Percentiles rank a stretch among this genome's conserved stretches.
Evolutionary conservation across 306 rosid genomes (phyloP).

Genomic region (Rosa lucieae): DNA sequence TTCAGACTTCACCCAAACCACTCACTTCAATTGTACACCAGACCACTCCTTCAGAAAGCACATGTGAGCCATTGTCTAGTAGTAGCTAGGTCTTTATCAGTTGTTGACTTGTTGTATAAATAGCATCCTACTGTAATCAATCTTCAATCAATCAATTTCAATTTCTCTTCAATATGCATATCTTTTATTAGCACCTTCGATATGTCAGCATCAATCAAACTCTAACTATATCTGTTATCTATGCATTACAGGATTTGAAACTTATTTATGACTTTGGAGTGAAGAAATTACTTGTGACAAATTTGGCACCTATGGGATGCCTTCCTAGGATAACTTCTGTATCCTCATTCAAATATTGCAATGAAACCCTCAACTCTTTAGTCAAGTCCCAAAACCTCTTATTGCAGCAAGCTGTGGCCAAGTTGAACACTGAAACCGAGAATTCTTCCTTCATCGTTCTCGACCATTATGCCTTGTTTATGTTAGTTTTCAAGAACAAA

Average conservation of each 20-base stretch:
- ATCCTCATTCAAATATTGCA: slow-evolving; percentile 28
- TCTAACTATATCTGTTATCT: background rate
- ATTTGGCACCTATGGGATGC: slow-evolving; percentile 39
- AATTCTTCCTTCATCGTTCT: slow-evolving; percentile 18
- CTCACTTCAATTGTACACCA: no score
- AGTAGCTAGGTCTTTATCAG: no score
- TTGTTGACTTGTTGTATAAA: no score
- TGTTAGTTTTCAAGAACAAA: background rate
- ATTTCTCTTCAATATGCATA: no score
- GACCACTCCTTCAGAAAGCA: no score
- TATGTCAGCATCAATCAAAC: background rate
- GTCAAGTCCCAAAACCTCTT: slow-evolving; percentile 26
- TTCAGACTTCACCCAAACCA: no score
- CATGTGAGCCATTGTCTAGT: no score
- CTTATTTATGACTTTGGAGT: slow-evolving; percentile 39
- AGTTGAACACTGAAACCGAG: slow-evolving; percentile 27
- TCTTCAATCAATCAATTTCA: no score
- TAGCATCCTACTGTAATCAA: no score
- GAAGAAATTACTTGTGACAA: slow-evolving; percentile 31
- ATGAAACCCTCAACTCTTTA: background rate
- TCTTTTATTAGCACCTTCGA: no score
- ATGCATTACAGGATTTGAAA: slow-evolving; percentile 13
- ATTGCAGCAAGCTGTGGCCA: slow-evolving; percentile 17
- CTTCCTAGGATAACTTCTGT: slow-evolving; percentile 25
- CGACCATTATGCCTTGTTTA: slow-evolving; percentile 24